These are phyloP conservation scores for Arthrobotrys conoides DNA, from an alignment of 2,329 filamentous ascomycete genomes.

Conservation along the genomic window DNA sequence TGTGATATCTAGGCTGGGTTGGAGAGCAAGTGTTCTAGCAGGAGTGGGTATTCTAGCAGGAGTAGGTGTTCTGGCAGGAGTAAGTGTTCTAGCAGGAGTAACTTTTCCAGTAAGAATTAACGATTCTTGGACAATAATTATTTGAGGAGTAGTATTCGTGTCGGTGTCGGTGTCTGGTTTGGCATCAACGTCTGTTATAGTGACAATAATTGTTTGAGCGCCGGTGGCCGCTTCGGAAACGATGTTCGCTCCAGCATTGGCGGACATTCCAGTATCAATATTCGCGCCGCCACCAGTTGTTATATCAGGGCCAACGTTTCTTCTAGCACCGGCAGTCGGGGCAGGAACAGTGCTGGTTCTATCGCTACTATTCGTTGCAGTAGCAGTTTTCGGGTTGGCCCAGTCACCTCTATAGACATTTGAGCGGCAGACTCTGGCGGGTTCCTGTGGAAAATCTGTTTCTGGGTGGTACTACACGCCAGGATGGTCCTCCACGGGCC, in stretches of 20 bases:
- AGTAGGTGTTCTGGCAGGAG: no score
- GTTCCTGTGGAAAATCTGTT: background rate
- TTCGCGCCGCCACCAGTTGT: background rate
- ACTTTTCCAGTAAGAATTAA: no score
- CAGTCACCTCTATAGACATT: background rate
- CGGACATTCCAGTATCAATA: background rate
- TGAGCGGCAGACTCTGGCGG: background rate
- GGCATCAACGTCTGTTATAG: no score
- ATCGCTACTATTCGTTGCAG: background rate
- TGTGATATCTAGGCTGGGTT: background rate
- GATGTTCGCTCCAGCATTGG: background rate
- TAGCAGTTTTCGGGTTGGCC: background rate
- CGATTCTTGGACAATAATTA: no score
- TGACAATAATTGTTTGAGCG: no score
- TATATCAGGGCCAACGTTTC: background rate
- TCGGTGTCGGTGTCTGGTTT: no score
- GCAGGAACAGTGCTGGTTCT: background rate
- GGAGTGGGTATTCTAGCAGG: background rate
- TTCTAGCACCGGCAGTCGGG: background rate
- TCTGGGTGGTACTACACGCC: conserved; percentile 18
- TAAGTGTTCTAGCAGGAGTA: no score
- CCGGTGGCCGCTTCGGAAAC: background rate
- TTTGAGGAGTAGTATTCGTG: no score
- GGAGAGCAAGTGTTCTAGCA: background rate
- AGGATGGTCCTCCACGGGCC: conserved; percentile 33